Percentiles rank a stretch among this genome's conserved stretches.
Conservation (phyloP, 306 rosid species). For the Leucaena leucocephala region DNA sequence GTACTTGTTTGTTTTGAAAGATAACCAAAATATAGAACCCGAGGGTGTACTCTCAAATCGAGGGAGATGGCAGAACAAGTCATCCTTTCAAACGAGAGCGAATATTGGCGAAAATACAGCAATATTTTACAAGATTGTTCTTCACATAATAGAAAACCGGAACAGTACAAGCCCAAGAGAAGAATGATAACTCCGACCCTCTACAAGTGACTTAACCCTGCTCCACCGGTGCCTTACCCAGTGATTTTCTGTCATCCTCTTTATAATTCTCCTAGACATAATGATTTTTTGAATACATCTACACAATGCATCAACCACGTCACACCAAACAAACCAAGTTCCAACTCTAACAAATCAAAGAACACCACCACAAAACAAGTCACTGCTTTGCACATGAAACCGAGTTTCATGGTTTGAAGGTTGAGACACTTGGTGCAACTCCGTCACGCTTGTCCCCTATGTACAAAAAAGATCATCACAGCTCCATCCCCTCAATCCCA, state of each 20-base stretch:
- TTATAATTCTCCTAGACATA: slow-evolving; percentile 10
- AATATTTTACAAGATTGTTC: slow-evolving; percentile 21
- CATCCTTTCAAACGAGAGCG: not conserved
- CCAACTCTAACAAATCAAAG: slow-evolving; percentile 32
- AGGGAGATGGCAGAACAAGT: too few species aligned
- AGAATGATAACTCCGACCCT: not conserved
- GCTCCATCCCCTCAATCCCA: slow-evolving; percentile 27
- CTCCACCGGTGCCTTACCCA: not conserved
- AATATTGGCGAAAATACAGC: not conserved
- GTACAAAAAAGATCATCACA: slow-evolving; percentile 38
- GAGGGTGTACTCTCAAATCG: too few species aligned
- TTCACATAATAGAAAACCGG: not conserved
- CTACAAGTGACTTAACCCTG: slow-evolving; percentile 11
- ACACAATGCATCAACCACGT: slow-evolving; percentile 36
- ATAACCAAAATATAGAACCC: too few species aligned
- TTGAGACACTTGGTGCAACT: slow-evolving; percentile 29
- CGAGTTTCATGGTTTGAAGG: slow-evolving; percentile 38
- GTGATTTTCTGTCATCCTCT: slow-evolving; percentile 11
- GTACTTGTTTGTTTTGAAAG: too few species aligned
- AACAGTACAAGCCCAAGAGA: not conserved
- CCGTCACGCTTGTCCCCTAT: slow-evolving; percentile 36
- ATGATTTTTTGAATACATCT: slow-evolving; percentile 30
- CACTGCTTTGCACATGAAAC: slow-evolving; percentile 35
- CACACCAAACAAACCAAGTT: slow-evolving; percentile 32
- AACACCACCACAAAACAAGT: slow-evolving; percentile 25